Evolutionary conservation across 306 rosid species (phyloP).

Genomic region (Carpinus viminea): DNA sequence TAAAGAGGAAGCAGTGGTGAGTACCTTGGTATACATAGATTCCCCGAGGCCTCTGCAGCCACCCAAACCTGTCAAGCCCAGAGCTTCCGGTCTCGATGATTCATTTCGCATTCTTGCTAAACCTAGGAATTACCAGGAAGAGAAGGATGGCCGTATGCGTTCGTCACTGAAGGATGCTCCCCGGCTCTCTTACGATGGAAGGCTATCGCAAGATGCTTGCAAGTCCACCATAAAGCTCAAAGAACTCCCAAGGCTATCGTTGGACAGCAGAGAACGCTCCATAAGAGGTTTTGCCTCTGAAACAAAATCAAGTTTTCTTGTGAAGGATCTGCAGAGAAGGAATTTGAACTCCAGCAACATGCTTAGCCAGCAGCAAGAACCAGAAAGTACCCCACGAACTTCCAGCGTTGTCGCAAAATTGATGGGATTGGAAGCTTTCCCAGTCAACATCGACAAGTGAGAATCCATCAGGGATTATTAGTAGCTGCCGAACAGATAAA

Average conservation of each 20-base stretch:
- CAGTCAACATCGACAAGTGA: slow-evolving; percentile 40
- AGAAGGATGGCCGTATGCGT: slow-evolving; percentile 17
- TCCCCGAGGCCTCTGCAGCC: slow-evolving; percentile 72
- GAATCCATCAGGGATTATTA: slow-evolving; percentile 30
- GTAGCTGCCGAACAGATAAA: slow-evolving; percentile 29
- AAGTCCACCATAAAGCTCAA: slow-evolving; percentile 56
- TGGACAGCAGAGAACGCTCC: slow-evolving; percentile 76
- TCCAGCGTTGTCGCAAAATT: slow-evolving; percentile 73
- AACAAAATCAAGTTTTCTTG: slow-evolving; percentile 41
- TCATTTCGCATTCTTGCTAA: slow-evolving; percentile 42
- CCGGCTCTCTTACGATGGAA: slow-evolving; percentile 79
- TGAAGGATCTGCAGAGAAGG: slow-evolving; percentile 46
- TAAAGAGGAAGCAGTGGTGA: slow-evolving; percentile 46
- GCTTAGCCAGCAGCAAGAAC: slow-evolving; percentile 47
- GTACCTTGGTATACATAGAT: slow-evolving; percentile 57
- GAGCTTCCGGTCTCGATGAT: slow-evolving; percentile 36
- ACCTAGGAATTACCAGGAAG: slow-evolving; percentile 44
- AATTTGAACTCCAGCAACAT: slow-evolving; percentile 26
- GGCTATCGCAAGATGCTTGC: slow-evolving; percentile 48
- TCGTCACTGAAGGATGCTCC: slow-evolving; percentile 36
- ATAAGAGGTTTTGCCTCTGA: slow-evolving; percentile 40
- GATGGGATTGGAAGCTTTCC: slow-evolving; percentile 79
- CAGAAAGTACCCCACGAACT: slow-evolving; percentile 52
- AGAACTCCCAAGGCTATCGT: slow-evolving; percentile 84
- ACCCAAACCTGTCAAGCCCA: slow-evolving; percentile 39